A percentile compares a stretch with the other conserved stretches of the same genome.
phyloP scores from a whole-genome alignment of 176 grass and related monocot genomes.

The Saccharum officinarum region DNA sequence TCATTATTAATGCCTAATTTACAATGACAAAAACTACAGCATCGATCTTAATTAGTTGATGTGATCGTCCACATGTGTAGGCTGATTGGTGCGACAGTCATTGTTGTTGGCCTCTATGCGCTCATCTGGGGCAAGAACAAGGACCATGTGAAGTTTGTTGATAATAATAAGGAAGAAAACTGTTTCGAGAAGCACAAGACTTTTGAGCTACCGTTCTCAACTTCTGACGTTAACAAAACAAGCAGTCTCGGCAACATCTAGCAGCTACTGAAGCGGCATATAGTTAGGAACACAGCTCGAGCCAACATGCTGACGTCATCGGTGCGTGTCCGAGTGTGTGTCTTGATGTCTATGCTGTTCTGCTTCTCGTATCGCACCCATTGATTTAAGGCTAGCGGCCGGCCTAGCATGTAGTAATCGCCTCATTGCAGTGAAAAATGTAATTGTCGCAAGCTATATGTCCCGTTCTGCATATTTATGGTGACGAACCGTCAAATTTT shows the following conservation, averaged over 20 bases:
- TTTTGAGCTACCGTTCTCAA: constrained; percentile 36
- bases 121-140: constrained; percentile 89
- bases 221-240: background rate
- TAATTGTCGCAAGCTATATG: too few relatives aligned
- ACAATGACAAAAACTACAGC: background rate
- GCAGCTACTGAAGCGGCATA: background rate
- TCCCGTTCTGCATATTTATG: too few relatives aligned
- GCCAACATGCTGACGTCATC: background rate
- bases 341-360: background rate
- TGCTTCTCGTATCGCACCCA: background rate
- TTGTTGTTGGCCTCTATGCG: constrained; percentile 65
- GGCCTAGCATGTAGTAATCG: too few relatives aligned
- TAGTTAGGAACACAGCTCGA: background rate
- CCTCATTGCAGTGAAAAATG: too few relatives aligned
- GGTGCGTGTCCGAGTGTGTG: background rate
- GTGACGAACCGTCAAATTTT: too few relatives aligned
- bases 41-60: background rate
- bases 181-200: constrained; percentile 24
- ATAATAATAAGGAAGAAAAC: background rate
- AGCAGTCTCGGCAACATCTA: constrained; percentile 9
- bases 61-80: constrained; percentile 32
- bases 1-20: background rate
- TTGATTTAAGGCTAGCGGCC: background rate
- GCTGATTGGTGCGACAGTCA: constrained; percentile 60
- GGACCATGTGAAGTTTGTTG: constrained; percentile 30